These are phyloP conservation scores for Drechmeria coniospora DNA, from an alignment of 2,329 filamentous ascomycete species.

Conservation along the genomic window DNA sequence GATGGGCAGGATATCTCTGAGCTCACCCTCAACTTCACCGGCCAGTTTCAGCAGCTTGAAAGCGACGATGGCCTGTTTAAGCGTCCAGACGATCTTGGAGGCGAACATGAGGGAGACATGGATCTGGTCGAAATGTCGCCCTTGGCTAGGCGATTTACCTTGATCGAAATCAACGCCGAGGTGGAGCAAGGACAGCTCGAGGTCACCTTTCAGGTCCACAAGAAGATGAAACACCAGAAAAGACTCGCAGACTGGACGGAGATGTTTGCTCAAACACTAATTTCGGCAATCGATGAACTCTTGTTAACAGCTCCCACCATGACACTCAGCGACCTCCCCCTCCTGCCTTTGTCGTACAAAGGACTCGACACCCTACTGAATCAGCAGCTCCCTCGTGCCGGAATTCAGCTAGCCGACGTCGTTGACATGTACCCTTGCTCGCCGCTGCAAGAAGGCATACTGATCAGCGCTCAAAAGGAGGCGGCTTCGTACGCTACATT, in stretches of 20 bases:
- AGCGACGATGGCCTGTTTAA: too few relatives aligned
- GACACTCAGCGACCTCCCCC: constrained; percentile 18
- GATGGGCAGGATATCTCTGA: too few relatives aligned
- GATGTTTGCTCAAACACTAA: neutral
- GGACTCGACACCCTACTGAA: constrained; percentile 3
- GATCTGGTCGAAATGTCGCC: constrained; percentile 2
- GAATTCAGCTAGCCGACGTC: constrained; percentile 1
- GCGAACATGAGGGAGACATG: neutral
- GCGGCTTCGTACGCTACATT: constrained; percentile 6
- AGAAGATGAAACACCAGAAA: constrained; percentile 3
- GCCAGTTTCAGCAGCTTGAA: too few relatives aligned
- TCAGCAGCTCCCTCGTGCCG: constrained; percentile 2
- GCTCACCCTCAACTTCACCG: too few relatives aligned
- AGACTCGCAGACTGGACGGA: constrained; percentile 3
- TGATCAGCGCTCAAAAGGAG: constrained; percentile 15
- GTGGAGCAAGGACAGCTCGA: constrained; percentile 3
- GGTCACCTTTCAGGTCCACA: constrained; percentile 3
- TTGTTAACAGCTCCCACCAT: neutral
- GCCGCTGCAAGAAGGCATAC: constrained; percentile 20
- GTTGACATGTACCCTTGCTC: constrained; percentile 18
- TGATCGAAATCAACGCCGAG: constrained; percentile 5
- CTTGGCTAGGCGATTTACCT: constrained; percentile 1
- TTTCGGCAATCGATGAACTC: neutral
- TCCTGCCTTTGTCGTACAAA: constrained; percentile 9
- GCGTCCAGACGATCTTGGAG: too few relatives aligned